These are phyloP conservation scores for Pelagophyceae sp. DNA, from an alignment of 352 stramenopile species.

Conservation along the genomic window DNA sequence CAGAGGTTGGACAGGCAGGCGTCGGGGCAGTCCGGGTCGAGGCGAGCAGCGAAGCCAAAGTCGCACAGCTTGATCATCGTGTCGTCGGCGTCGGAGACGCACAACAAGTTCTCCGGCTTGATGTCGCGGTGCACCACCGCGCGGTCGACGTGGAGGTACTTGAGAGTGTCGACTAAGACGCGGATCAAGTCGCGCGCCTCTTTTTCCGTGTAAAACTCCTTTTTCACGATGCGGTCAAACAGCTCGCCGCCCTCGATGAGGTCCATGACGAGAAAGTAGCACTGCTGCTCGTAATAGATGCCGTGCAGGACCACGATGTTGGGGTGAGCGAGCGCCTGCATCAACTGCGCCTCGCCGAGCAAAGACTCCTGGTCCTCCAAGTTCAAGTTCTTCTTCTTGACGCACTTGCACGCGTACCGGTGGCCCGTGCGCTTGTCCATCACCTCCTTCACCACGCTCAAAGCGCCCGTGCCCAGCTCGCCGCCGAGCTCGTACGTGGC, in stretches of 20 bases:
- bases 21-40: too few relatives aligned
- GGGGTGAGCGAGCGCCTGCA: slow-evolving; percentile 46
- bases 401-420: slow-evolving; percentile 43
- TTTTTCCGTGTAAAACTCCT: slow-evolving; percentile 71
- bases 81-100: slow-evolving; percentile 60
- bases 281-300: slow-evolving; percentile 34
- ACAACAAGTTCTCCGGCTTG: slow-evolving; percentile 76
- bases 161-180: slow-evolving; percentile 31
- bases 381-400: slow-evolving; percentile 45
- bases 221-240: slow-evolving; percentile 77
- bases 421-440: slow-evolving; percentile 36
- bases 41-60: slow-evolving; percentile 56
- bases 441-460: slow-evolving; percentile 44
- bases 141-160: slow-evolving; percentile 37
- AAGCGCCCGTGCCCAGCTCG: slow-evolving; percentile 46
- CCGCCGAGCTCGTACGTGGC: not conserved
- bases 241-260: slow-evolving; percentile 73
- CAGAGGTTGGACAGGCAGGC: slow-evolving; percentile 73
- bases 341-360: slow-evolving; percentile 52
- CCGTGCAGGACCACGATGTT: slow-evolving; percentile 35
- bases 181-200: slow-evolving; percentile 70
- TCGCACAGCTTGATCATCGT: slow-evolving; percentile 75
- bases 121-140: slow-evolving; percentile 73
- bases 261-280: slow-evolving; percentile 88
- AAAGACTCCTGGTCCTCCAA: slow-evolving; percentile 46